Evolutionary conservation across 805 yeast genomes (phyloP), one percentile per base, ranked within the genome.

Genomic region (Saccharomycopsis malanga): DNA sequence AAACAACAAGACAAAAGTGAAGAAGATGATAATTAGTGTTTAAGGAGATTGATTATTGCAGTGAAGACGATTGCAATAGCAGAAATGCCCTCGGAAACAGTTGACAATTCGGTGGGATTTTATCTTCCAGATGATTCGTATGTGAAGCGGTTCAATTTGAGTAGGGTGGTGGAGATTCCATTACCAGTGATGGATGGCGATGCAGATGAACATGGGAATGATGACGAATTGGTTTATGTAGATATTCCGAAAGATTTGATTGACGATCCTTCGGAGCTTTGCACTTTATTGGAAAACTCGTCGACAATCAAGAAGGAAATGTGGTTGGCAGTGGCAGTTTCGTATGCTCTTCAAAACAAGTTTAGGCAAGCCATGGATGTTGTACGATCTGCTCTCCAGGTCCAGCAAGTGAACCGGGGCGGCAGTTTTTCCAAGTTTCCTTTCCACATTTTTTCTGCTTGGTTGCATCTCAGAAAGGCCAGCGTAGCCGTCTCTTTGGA

Each of bases 241-340:
- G 91, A 88, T 58, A 72, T 84, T 50, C 75, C 75, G 44, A 79
- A 80, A 30, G 98, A 91, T 59, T 70, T 88, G 22, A 41, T 39
- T 3, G 95, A 86, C 20, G 96, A 91, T 61, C 86, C 96, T 3
- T 73, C 78, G 39, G 98, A 93, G 59, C 71, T 93, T 53, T 79
- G 84, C 54, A 75, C 77, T 23, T 74, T 91, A 53, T 69, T 93
- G 53, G 83, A 84, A 53, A 86, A 84, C 54, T 98, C 93, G 66
- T 77, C 76, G 48, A 81, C 91, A 42, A 79, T 76, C 20, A 51
- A 51, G 37, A 70, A 74, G 46, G 80, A 81, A 59, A 86, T 79
- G 65, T 93, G 98, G 98, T 65, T 87, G 17, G 74, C 83, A 20
- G 79, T 89, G 53, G 89, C 95, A 1, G 60, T 80, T 49, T 95